Base-by-base conservation (phyloP, 202 grass and related monocot species). In the Schoenoplectus tabernaemontani region DNA sequence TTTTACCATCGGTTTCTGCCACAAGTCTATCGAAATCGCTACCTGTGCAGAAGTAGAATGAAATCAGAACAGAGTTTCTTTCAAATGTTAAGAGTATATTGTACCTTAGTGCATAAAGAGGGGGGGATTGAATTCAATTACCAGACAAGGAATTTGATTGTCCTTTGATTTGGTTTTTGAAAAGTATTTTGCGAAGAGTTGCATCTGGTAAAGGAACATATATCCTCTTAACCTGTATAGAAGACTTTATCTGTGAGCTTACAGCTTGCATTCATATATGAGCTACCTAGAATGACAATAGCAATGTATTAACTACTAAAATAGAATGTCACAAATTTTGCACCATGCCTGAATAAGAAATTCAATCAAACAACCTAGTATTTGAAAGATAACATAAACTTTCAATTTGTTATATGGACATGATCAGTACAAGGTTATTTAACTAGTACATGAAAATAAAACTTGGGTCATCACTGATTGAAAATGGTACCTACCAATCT, bases 131-230 rank as follows among this genome's bases (percentile, higher is more conserved):
- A 24, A 46, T n/a, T 41, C 37, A 85, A 90, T 91, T 92, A 98
- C 96, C 86, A 5, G 96, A 93, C 19, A 99, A 85, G 56, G 91
- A 92, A 80, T 89, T 92, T 57, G 86, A 82, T 86, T 91, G 91
- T 41, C 91, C 96, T 88, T 85, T 95, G 12, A 99, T 90, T 87
- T 92, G 90, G 80, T 88, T 99, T 89, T 91, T 92, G 34, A 99
- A 84, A 82, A 99, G 89, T 34, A 93, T 82, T 69, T 48, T 99
- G 59, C 96, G 83, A 23, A 99, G 84, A 80, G 77, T 89, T 83
- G 66, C 81, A 83, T 99, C 88, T 32, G 96, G 96, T 67, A 99
- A 74, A 72, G 96, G 91, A 48, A 99, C 85, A 85, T 99, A 99
- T 89, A 99, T 93, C 83, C 96, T 95, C 71, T 95, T 99, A 62